A percentile compares a stretch with the other conserved stretches of the same genome.
Evolutionary conservation across 257 asterid species (phyloP).

Genomic region (Capsicum pubescens): DNA sequence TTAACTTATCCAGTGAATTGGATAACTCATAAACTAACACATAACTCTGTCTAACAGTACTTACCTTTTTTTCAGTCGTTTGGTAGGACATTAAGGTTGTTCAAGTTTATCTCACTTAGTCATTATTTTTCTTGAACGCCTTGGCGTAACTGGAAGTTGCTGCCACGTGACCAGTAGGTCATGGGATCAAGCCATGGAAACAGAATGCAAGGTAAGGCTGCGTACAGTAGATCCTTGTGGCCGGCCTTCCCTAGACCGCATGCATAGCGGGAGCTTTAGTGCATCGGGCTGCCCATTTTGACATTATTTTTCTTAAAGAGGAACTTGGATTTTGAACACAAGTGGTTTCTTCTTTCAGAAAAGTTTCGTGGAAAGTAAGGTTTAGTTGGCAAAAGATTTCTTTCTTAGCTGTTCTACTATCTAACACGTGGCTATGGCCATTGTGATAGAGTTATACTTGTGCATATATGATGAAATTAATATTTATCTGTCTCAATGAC

Average conservation of each 20-base stretch:
- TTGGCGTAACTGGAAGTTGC: background rate
- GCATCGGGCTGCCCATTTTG: background rate
- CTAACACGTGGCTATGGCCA: background rate
- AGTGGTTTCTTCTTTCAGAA: background rate
- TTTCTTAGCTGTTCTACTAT: background rate
- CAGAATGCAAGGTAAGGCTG: too few relatives aligned
- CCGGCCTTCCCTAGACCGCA: too few relatives aligned
- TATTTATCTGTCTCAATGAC: background rate
- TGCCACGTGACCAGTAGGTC: too few relatives aligned
- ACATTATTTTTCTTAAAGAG: background rate
- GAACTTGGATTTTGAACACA: constrained; percentile 15
- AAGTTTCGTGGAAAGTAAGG: background rate
- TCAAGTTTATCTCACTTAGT: background rate
- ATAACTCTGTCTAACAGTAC: background rate
- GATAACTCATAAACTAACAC: background rate
- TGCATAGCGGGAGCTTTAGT: too few relatives aligned
- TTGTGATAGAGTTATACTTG: background rate
- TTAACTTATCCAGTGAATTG: background rate
- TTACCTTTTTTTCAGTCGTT: background rate
- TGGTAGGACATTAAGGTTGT: background rate
- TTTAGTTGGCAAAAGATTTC: background rate
- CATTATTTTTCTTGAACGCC: background rate
- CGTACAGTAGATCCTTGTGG: too few relatives aligned
- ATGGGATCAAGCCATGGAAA: too few relatives aligned
- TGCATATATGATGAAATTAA: background rate